Evolutionary conservation across 116 monocot species (phyloP).

Genomic region (Zostera marina): DNA sequence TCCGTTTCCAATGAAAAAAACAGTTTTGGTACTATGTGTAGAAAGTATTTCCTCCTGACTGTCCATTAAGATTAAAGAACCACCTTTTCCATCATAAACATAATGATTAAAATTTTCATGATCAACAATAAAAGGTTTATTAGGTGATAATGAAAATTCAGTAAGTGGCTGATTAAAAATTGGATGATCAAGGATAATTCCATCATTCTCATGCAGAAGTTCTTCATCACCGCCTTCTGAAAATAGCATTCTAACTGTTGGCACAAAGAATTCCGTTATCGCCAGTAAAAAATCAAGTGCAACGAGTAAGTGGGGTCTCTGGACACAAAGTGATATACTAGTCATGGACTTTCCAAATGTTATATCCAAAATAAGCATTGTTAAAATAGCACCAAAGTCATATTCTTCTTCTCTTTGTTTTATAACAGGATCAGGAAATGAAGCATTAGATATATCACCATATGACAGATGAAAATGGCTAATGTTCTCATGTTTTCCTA

Average conservation of each 20-base stretch:
- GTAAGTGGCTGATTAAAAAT: constrained; percentile 42
- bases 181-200: constrained; percentile 49
- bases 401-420: neutral
- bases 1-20: constrained; percentile 66
- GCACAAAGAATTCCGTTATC: constrained; percentile 75
- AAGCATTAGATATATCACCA: constrained; percentile 5
- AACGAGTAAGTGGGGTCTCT: constrained; percentile 86
- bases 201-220: constrained; percentile 19
- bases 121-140: constrained; percentile 68
- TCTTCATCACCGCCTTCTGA: constrained; percentile 56
- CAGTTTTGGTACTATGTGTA: constrained; percentile 20
- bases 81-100: constrained; percentile 95
- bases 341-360: constrained; percentile 40
- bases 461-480: constrained; percentile 8
- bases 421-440: constrained; percentile 2
- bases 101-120: constrained; percentile 72
- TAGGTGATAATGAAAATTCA: constrained; percentile 51
- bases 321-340: constrained; percentile 56
- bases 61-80: constrained; percentile 47
- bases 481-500: constrained; percentile 49
- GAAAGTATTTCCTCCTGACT: constrained; percentile 37
- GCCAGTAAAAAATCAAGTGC: constrained; percentile 88
- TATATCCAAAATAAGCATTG: constrained; percentile 95
- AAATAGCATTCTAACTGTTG: constrained; percentile 46
- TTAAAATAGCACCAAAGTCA: constrained; percentile 16